Evolutionary conservation across 1,284 basidiomycete genomes (phyloP).

Genomic region (Puccinia hordei): DNA sequence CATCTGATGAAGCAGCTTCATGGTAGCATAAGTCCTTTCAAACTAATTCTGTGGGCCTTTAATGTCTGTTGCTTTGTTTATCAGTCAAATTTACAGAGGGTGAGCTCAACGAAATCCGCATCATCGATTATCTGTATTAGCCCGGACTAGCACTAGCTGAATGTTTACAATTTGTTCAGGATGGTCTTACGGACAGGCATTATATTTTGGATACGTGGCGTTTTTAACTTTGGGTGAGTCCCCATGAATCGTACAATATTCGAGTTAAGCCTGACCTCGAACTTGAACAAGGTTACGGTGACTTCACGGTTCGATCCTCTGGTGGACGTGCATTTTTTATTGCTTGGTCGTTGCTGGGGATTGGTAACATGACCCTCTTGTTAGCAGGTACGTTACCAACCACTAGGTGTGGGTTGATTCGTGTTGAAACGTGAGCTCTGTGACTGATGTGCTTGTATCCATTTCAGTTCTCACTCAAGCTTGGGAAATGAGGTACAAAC

Average conservation of each 20-base stretch:
- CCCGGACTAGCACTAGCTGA: neutral
- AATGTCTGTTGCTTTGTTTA: neutral
- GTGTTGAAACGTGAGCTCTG: neutral
- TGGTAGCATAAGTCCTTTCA: neutral
- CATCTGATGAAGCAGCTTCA: neutral
- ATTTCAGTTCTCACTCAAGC: conserved; percentile 39
- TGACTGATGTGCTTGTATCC: neutral
- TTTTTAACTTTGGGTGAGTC: conserved; percentile 47
- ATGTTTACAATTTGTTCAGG: conserved; percentile 16
- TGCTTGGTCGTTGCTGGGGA: conserved; percentile 47
- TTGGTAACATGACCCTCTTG: conserved; percentile 49
- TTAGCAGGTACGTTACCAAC: conserved; percentile 24
- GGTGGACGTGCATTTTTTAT: conserved; percentile 44
- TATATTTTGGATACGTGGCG: conserved; percentile 49
- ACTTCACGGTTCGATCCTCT: conserved; percentile 31
- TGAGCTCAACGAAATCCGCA: neutral
- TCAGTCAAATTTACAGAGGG: conserved; percentile 49
- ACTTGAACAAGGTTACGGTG: conserved; percentile 37
- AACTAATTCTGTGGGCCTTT: neutral
- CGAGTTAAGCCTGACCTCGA: neutral
- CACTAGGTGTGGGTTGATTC: neutral
- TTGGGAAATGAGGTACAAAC: conserved; percentile 46
- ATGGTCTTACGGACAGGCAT: conserved; percentile 41
- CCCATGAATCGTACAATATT: neutral
- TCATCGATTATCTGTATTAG: neutral